Base-by-base conservation (phyloP, 345 rosid species). In the Populus pruinosa region DNA sequence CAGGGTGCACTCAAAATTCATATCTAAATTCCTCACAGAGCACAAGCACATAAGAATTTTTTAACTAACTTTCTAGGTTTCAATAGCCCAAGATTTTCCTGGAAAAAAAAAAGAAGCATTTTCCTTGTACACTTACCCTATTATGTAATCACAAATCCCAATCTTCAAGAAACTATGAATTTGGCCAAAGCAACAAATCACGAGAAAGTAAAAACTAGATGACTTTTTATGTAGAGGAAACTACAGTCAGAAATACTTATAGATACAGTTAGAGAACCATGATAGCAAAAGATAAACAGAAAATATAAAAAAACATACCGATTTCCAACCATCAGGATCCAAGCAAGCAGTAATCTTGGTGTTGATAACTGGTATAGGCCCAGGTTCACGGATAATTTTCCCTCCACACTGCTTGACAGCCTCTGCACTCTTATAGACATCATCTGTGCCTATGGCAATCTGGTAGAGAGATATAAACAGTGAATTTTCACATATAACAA, bases 271-370 rank as follows among this genome's bases (percentile, higher is more conserved):
- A 35, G 71, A 63, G 16, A 67, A 80, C 44, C 62, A 35, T 18
- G 12, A 25, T 35, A 63, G 67, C 27, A 55, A 71, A 67, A 44
- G 70, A 43, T 41, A 33, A 77, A 43, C 18, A 14, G 1, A 3
- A 23, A 67, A 38, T 14, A 10, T 9, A 39, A 5, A 39, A 59
- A 77, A 62, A 14, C 70, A 35, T 74, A 96, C 99, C 90, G 99
- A 79, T 82, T 93, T 96, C 99, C 99, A 93, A 70, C 98, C 98
- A 66, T 96, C 98, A 33, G 98, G 97, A 82, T 96, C 98, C 82
- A 96, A 82, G 88, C 92, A 93, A n/a, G 97, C 97, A 9, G 96
- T 89, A 74, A 96, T 94, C 90, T 93, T 96, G 77, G 97, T 94
- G 81, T 82, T 91, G 82, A 93, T 93, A 71, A 94, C 97, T 72